phyloP scores from a whole-genome alignment of 495 filamentous ascomycete genomes.

The Pyronema omphalodes region DNA sequence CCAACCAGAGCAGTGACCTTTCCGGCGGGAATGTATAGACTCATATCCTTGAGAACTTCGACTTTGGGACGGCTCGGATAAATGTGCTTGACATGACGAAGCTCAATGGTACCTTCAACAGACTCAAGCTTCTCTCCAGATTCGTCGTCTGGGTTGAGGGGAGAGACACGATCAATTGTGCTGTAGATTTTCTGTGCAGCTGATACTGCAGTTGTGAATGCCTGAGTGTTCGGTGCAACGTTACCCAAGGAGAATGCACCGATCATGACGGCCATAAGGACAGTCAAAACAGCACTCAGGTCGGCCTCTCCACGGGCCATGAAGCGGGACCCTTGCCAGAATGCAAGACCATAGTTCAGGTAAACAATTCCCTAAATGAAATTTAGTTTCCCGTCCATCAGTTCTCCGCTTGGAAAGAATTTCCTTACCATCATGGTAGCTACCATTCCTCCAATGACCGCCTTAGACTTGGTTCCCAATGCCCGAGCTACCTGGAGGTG shows the following conservation, averaged over 20 bases:
- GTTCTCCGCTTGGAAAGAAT: not conserved
- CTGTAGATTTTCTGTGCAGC: constrained; percentile 79
- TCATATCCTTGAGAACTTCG: constrained; percentile 65
- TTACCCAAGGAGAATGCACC: constrained; percentile 84
- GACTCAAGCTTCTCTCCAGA: constrained; percentile 50
- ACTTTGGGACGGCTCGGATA: constrained; percentile 89
- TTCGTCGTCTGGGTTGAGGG: constrained; percentile 59
- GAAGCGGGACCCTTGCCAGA: constrained; percentile 84
- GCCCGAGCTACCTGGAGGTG: constrained; percentile 55
- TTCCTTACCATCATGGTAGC: constrained; percentile 49
- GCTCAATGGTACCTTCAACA: constrained; percentile 59
- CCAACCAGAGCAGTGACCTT: constrained; percentile 93
- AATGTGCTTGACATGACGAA: constrained; percentile 74
- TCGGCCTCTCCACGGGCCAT: constrained; percentile 44
- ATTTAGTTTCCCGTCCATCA: not conserved
- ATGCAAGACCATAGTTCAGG: constrained; percentile 38
- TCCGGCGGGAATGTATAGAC: constrained; percentile 61
- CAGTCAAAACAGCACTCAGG: constrained; percentile 45
- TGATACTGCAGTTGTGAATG: constrained; percentile 63
- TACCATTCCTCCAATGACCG: constrained; percentile 54
- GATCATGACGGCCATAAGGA: constrained; percentile 76
- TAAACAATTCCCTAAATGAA: not conserved
- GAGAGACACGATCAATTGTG: constrained; percentile 81
- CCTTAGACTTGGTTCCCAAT: constrained; percentile 59
- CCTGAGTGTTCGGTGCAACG: constrained; percentile 66